These are phyloP conservation scores for Suillus spraguei DNA, from an alignment of 768 basidiomycete genomes.

Conservation along the genomic window DNA sequence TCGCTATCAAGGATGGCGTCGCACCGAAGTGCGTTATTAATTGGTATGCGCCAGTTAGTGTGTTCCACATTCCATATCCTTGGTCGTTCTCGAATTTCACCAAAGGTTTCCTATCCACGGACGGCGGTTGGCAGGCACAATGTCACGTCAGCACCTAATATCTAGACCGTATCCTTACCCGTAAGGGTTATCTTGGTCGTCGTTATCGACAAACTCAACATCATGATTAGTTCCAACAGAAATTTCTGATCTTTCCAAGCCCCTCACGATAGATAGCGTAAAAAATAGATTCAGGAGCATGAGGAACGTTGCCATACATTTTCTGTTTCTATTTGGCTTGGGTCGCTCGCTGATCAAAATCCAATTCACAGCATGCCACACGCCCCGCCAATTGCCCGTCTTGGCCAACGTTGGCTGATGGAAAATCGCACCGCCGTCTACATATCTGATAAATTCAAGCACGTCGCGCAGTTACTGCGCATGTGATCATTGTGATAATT, in stretches of 20 bases:
- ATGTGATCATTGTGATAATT: background rate
- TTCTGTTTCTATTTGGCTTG: background rate
- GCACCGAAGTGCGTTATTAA: constrained; percentile 4
- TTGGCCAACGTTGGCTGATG: background rate
- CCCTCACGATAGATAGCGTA: background rate
- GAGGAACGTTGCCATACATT: background rate
- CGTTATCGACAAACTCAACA: background rate
- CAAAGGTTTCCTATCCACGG: background rate
- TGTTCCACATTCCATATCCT: background rate
- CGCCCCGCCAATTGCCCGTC: background rate
- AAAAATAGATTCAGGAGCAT: background rate
- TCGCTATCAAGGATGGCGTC: background rate
- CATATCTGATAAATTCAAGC: background rate
- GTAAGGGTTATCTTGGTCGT: background rate
- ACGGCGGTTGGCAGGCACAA: constrained; percentile 6
- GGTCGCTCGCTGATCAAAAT: background rate
- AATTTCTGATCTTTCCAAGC: background rate
- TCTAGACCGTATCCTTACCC: background rate
- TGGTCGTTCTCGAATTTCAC: background rate
- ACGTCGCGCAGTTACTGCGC: background rate
- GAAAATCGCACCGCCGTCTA: background rate
- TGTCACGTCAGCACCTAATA: constrained; percentile 3
- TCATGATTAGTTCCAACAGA: background rate
- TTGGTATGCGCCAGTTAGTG: background rate
- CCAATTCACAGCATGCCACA: background rate